Evolutionary conservation across 2,329 filamentous ascomycete species (phyloP), one percentile per base, ranked within the genome.

Genomic region (Parascedosporium putredinis): DNA sequence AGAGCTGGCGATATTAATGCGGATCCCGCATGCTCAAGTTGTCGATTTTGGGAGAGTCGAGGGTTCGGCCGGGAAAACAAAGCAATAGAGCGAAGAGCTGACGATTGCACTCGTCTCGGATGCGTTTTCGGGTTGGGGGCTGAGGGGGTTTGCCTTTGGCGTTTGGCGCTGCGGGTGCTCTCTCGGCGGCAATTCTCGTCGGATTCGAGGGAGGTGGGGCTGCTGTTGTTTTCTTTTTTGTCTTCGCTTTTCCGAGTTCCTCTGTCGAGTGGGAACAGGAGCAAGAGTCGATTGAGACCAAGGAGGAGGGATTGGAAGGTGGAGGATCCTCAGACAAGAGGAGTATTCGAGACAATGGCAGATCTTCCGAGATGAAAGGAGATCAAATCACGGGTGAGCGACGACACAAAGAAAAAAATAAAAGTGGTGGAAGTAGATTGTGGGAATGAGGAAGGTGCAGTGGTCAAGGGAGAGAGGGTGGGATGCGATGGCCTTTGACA

Each of bases 301-400:
- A 24, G 9, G 18, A 42, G 23, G 5, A 42, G 38, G 18, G 23
- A 23, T 5, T 20, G 38, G 20, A 9, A 4, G 38, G 7, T 42
- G 38, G 33, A 42, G 38, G 38, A 42, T 20, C 23, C 20, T 42
- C 20, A 42, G n/a, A 24, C 38, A 31, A 12, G 18, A 24, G 10
- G 38, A 24, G 20, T 5, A 42, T 36, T 18, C 36, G 36, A 42
- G 38, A 42, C 38, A 12, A 2, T 42, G 16, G 18, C n/a, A 7
- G 38, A 42, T 42, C n/a, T 42, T 16, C 38, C 38, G 38, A 42
- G 20, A 42, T 42, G 38, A 42, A 42, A 42, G 38, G 38, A 42
- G 38, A 42, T 42, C 38, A 42, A 10, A 36, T 16, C 6, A 36
- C n/a, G 20, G 38, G 16, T 22, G 38, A 42, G 38, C 38, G 14